Evolutionary conservation across 75 land plant genomes (phyloP), one percentile per base, ranked within the genome.

Genomic region (Cupressus sempervirens): DNA sequence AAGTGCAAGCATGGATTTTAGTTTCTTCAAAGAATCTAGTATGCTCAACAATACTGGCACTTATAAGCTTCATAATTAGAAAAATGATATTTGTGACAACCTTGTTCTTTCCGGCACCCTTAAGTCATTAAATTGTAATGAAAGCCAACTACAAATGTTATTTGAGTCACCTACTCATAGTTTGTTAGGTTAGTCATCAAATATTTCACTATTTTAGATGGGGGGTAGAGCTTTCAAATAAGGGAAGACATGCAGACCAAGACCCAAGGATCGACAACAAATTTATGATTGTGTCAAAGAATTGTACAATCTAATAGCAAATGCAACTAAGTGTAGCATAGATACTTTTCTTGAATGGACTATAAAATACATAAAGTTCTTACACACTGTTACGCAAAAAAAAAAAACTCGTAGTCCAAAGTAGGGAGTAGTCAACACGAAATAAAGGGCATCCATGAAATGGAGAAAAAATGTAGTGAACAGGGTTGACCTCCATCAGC

Each of bases 211-310:
- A 41, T 83, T 86, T 67, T 52, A 52, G 82, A 83, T 86, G 67
- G 87, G 87, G 18, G 87, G 73, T 77, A 95, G 90, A 86, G 90
- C 93, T 84, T 89, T 90, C 68, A 91, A 87, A 85, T 91, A 94
- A 41, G 94, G 94, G 65, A 91, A 93, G 84, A 89, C 91, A 84
- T 84, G 88, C 48, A 86, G 93, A 40, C 93, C 97, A 20, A 90
- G 97, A 84, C 97, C 97, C 15, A 95, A 93, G 85, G 97, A 95
- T 75, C 91, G 96, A 36, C 97, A 95, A 76, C 92, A 87, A 85
- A 94, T 95, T 72, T 94, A 95, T 84, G 97, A 95, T 50, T 92
- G 97, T 70, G 88, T 94, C 34, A 84, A 79, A 40, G 97, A 95
- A 82, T 83, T 95, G 76, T 86, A 93, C 29, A 89, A 89, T 32